Evolutionary conservation across 495 filamentous ascomycete genomes (phyloP).

Genomic region (Talaromyces adpressus): DNA sequence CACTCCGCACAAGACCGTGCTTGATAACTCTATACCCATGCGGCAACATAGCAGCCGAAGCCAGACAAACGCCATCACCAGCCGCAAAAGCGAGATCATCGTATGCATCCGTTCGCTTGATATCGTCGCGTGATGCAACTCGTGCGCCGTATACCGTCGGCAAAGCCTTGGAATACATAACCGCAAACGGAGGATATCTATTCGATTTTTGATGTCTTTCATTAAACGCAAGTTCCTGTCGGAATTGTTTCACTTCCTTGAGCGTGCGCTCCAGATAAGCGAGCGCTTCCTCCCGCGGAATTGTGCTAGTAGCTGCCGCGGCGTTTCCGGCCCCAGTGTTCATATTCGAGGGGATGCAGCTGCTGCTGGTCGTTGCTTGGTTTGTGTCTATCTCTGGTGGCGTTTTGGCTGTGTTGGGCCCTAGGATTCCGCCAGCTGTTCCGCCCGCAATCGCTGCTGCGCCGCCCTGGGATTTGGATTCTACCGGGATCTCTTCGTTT

Average conservation of each 20-base stretch:
- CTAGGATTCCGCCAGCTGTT: not conserved
- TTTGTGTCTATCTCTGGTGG: not conserved
- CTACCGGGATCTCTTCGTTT: not conserved
- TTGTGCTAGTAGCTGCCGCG: constrained; percentile 30
- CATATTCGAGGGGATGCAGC: constrained; percentile 1
- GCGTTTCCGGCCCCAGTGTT: constrained; percentile 5
- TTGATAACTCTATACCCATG: constrained; percentile 65
- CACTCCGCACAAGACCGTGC: constrained; percentile 68
- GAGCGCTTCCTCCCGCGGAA: constrained; percentile 48
- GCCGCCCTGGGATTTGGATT: not conserved
- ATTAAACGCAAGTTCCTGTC: constrained; percentile 57
- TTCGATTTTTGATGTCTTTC: constrained; percentile 54
- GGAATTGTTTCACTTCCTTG: constrained; percentile 62
- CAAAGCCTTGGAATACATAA: constrained; percentile 83
- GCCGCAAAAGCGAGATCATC: constrained; percentile 81
- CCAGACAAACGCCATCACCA: constrained; percentile 87
- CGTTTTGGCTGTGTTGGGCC: constrained; percentile 2
- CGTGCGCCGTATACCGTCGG: constrained; percentile 78
- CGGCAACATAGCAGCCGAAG: constrained; percentile 79
- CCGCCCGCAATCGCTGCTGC: not conserved
- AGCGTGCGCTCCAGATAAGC: constrained; percentile 76
- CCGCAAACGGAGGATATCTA: constrained; percentile 69
- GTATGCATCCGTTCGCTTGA: constrained; percentile 71
- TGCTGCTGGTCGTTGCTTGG: constrained; percentile 17
- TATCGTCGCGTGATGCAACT: constrained; percentile 59